Evolutionary conservation across 148 eudicot species (phyloP).

Genomic region (Fagopyrum tataricum): DNA sequence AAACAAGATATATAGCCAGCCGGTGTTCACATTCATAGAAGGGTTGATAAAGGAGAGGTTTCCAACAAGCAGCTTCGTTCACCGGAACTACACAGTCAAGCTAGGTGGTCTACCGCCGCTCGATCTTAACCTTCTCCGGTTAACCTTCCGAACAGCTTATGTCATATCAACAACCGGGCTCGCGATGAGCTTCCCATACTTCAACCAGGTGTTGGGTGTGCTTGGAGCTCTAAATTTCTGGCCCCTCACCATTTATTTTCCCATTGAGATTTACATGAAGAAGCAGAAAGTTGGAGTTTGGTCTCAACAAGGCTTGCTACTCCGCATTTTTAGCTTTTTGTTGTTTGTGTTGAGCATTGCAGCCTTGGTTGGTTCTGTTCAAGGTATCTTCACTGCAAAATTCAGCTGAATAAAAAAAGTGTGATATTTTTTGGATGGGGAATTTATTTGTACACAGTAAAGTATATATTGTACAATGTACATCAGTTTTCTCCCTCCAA

Average conservation of each 20-base stretch:
- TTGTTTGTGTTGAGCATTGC: conserved; percentile 36
- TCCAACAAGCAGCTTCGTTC: conserved; percentile 35
- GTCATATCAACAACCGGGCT: conserved; percentile 37
- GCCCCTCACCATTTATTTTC: conserved; percentile 66
- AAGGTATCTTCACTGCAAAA: conserved; percentile 49
- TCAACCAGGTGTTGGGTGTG: conserved; percentile 49
- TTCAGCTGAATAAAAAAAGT: conserved; percentile 24
- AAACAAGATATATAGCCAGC: conserved; percentile 60
- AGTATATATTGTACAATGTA: neutral
- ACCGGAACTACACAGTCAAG: conserved; percentile 21
- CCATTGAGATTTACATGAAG: conserved; percentile 54
- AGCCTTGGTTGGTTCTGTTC: conserved; percentile 47
- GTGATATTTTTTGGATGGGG: neutral
- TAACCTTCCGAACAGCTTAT: conserved; percentile 39
- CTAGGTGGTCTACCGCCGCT: conserved; percentile 24
- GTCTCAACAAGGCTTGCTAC: conserved; percentile 32
- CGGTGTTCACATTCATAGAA: conserved; percentile 39
- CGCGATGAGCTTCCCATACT: conserved; percentile 43
- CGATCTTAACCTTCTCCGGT: conserved; percentile 32
- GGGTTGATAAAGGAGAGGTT: conserved; percentile 28
- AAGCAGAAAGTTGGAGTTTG: conserved; percentile 44
- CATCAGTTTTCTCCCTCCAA: neutral
- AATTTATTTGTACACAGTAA: neutral
- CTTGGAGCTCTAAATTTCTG: conserved; percentile 49
- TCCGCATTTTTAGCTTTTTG: conserved; percentile 33